A percentile compares a stretch with the other conserved stretches of the same genome.
Evolutionary conservation across 2,329 filamentous ascomycete species (phyloP).

Genomic region (Talaromyces albobiverticillius): DNA sequence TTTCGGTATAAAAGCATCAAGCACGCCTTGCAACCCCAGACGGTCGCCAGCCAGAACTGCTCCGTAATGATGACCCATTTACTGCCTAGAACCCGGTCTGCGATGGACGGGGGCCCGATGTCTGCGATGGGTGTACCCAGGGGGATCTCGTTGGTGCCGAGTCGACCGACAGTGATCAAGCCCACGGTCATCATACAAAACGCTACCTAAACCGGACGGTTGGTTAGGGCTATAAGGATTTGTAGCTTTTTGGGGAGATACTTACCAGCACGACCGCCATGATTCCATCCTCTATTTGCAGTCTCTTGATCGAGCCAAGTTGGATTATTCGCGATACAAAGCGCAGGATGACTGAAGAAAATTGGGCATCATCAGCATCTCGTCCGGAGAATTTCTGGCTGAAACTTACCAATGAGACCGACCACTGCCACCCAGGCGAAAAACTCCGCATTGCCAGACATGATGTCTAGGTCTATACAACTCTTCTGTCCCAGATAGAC

Average conservation of each 20-base stretch:
- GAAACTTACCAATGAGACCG: background rate
- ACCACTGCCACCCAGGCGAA: background rate
- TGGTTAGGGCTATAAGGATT: background rate
- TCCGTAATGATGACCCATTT: slow-evolving; percentile 55
- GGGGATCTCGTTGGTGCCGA: slow-evolving; percentile 47
- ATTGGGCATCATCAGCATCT: background rate
- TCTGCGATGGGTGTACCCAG: slow-evolving; percentile 30
- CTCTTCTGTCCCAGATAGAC: too few relatives aligned
- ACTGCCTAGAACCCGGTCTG: slow-evolving; percentile 49
- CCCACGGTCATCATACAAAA: slow-evolving; percentile 45
- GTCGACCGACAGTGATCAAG: slow-evolving; percentile 42
- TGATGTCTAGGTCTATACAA: too few relatives aligned
- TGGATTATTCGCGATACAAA: slow-evolving; percentile 39
- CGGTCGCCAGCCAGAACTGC: slow-evolving; percentile 50
- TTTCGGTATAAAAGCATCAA: slow-evolving; percentile 53
- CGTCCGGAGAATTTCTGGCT: background rate
- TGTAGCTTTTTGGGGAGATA: slow-evolving; percentile 7
- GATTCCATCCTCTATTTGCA: slow-evolving; percentile 58
- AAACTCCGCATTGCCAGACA: too few relatives aligned
- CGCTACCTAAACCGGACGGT: slow-evolving; percentile 17
- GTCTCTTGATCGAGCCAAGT: slow-evolving; percentile 46
- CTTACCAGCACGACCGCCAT: slow-evolving; percentile 51
- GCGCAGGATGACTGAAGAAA: background rate
- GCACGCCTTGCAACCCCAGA: slow-evolving; percentile 55
- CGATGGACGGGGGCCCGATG: slow-evolving; percentile 46